Conservation (phyloP, 192 early-diverging fungal species). For the Coemansia sp. region DNA sequence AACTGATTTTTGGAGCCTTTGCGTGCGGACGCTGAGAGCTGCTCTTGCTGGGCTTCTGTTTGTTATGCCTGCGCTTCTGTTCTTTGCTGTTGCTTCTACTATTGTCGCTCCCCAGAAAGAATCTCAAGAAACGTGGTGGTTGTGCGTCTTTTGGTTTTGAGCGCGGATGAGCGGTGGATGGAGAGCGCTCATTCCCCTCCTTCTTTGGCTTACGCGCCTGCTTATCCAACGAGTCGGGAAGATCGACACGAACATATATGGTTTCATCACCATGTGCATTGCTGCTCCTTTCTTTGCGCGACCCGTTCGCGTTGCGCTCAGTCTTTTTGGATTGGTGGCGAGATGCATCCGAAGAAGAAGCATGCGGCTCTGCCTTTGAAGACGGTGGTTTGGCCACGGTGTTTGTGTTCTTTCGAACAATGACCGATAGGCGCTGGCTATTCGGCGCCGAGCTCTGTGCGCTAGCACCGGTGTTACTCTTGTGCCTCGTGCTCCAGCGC, state of each 20-base stretch:
- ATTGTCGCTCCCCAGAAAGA: constrained; percentile 8
- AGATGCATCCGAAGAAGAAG: background rate
- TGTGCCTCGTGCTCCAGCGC: constrained; percentile 1
- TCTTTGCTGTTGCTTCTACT: background rate
- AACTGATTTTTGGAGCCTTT: background rate
- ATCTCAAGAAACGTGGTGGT: constrained; percentile 17
- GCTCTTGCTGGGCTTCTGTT: background rate
- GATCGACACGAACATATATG: background rate
- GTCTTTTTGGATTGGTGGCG: background rate
- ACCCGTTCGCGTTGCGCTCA: background rate
- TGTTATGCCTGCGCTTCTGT: background rate
- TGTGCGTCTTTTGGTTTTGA: constrained; percentile 7
- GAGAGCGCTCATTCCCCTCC: constrained; percentile 11
- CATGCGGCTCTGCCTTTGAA: background rate
- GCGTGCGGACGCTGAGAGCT: background rate
- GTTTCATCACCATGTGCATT: background rate
- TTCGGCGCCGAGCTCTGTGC: background rate
- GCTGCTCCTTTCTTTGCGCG: background rate
- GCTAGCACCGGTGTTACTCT: background rate
- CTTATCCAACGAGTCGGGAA: constrained; percentile 16
- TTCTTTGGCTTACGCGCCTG: constrained; percentile 12
- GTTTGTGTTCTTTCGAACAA: background rate
- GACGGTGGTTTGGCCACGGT: background rate
- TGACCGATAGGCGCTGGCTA: constrained; percentile 2
- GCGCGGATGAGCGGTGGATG: constrained; percentile 9